These are phyloP conservation scores for Senna tora DNA, from an alignment of 306 rosid species.

Conservation along the genomic window DNA sequence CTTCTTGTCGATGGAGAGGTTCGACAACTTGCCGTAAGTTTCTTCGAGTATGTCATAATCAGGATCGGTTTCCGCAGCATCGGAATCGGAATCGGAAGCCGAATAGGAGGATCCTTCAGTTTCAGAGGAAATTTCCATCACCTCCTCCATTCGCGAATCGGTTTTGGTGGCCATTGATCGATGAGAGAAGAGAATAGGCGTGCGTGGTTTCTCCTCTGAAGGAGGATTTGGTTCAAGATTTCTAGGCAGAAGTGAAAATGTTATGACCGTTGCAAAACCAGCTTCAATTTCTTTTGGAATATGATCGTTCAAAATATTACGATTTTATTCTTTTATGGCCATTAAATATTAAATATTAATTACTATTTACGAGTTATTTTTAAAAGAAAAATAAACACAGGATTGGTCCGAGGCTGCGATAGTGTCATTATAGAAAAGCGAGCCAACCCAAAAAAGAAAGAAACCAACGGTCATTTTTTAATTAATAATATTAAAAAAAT, in stretches of 20 bases:
- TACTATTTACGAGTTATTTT: too few species aligned
- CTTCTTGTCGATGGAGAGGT: constrained; percentile 52
- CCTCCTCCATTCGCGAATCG: constrained; percentile 10
- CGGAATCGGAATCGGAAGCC: constrained; percentile 32
- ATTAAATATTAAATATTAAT: too few species aligned
- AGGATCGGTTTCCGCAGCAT: constrained; percentile 54
- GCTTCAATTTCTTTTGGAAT: neutral
- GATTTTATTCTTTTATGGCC: too few species aligned
- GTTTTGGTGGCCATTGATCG: constrained; percentile 53
- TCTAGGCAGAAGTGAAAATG: neutral
- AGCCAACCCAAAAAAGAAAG: too few species aligned
- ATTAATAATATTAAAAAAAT: too few species aligned
- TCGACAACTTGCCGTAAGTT: constrained; percentile 47
- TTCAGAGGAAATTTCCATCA: constrained; percentile 33
- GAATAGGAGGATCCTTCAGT: constrained; percentile 48
- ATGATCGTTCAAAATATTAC: too few species aligned
- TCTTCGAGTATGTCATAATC: constrained; percentile 49
- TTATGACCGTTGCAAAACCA: neutral
- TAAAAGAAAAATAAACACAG: too few species aligned
- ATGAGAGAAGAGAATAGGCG: constrained; percentile 1
- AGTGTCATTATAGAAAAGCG: too few species aligned
- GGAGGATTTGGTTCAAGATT: neutral
- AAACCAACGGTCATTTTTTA: too few species aligned
- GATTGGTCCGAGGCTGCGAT: too few species aligned
- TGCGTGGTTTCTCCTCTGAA: constrained; percentile 26